phyloP scores from a whole-genome alignment of 805 yeast genomes.

The Wickerhamomyces silvicola region DNA sequence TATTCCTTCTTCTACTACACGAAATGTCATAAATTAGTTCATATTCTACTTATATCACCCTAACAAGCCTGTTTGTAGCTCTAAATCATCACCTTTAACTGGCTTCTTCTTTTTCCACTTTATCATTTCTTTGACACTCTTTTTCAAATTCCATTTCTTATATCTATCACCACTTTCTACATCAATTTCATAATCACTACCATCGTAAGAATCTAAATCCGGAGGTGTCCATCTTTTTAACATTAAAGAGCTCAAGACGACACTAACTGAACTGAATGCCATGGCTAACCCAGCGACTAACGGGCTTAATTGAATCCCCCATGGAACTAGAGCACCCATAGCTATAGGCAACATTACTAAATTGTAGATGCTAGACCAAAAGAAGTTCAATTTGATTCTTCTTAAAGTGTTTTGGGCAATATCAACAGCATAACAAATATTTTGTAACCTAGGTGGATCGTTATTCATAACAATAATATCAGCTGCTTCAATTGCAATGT shows the following conservation, averaged over 20 bases:
- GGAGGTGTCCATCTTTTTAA: slow-evolving; percentile 58
- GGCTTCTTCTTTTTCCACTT: slow-evolving; percentile 3
- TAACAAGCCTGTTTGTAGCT: slow-evolving; percentile 16
- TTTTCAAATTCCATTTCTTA: slow-evolving; percentile 10
- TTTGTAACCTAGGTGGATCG: slow-evolving; percentile 29
- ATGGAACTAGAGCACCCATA: slow-evolving; percentile 83
- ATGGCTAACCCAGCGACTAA: slow-evolving; percentile 86
- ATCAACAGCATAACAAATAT: slow-evolving; percentile 56
- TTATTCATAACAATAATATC: slow-evolving; percentile 71
- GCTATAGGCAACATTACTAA: slow-evolving; percentile 86
- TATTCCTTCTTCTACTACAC: neutral
- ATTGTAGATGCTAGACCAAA: slow-evolving; percentile 86
- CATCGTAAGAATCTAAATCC: slow-evolving; percentile 4
- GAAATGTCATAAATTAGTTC: neutral
- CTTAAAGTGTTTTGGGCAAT: slow-evolving; percentile 64
- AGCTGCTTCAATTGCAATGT: slow-evolving; percentile 95
- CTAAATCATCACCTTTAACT: slow-evolving; percentile 13
- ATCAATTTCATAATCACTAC: slow-evolving; percentile 10
- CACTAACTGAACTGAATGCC: slow-evolving; percentile 91
- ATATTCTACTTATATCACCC: neutral
- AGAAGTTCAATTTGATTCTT: slow-evolving; percentile 72
- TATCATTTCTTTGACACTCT: slow-evolving; percentile 10
- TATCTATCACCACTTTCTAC: slow-evolving; percentile 9
- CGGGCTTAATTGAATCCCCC: slow-evolving; percentile 74
- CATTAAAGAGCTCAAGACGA: slow-evolving; percentile 70